Evolutionary conservation across 768 basidiomycete genomes (phyloP), one percentile per base, ranked within the genome.

Genomic region (Hysterangium stoloniferum): DNA sequence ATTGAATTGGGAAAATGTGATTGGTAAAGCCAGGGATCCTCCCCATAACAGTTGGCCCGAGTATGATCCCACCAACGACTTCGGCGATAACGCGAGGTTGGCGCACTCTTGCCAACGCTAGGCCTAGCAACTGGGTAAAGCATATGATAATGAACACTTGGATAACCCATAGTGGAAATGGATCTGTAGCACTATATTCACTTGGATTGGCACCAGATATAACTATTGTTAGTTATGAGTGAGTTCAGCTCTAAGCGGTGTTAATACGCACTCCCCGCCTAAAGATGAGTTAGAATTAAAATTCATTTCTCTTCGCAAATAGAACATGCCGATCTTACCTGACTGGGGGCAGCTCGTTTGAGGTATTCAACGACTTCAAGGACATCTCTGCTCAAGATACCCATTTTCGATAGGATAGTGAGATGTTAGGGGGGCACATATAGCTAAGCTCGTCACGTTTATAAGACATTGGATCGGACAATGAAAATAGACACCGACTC

Each of bases 21-120:
- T 60, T 52, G 5, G 71, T 71, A 68, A 92, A 95, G 33, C 71
- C 62, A 0, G 86, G 89, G 52, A 92, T 89, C 24, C 78, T 79
- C 2, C 89, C 89, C 12, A 47, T 3, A 6, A 45, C 52, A 4
- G 66, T 68, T 0, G 66, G 68, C 35, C 92, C 93, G 9, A 97
- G 75, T 19, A 97, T 59, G 56, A 98, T 81, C 19, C 95, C 95
- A 0, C 84, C 90, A 49, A 97, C 78, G 53, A 96, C 85, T 64
- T 97, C 94, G 35, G 92, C 82, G 46, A 96, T 91, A 53, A 97
- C 94, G n/a, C 83, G 74, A 1, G 95, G 95, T 60, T 97, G 94
- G 29, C 79, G 80, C 31, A 95, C 79, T 49, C 74, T 80, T 6
- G 70, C 64, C 19, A 96, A 71, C 45, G 77, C 52, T 17, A 86